Conservation (phyloP, 768 basidiomycete genomes). For the Goffeauzyma gilvescens region DNA sequence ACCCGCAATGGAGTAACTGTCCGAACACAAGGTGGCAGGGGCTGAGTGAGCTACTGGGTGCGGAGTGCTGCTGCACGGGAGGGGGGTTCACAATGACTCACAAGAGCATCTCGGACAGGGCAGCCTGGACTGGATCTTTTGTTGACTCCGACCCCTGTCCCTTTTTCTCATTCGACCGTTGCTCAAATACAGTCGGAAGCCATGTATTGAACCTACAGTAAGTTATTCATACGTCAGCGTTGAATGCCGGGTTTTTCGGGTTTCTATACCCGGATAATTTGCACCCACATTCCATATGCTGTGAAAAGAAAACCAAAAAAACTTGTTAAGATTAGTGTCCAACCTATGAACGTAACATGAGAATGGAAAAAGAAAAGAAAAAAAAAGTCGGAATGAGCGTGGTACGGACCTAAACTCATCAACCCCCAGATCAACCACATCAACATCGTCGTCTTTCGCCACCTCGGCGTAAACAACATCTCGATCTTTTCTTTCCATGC, state of each 20-base stretch:
- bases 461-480: conserved; percentile 24
- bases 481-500: conserved; percentile 18
- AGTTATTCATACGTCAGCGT: conserved; percentile 6
- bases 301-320: no score
- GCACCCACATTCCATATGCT: conserved; percentile 5
- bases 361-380: background rate
- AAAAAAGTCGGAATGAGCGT: background rate
- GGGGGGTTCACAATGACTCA: conserved; percentile 1
- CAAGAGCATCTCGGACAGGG: conserved; percentile 24
- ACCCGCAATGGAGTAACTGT: conserved; percentile 18
- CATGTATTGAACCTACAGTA: conserved; percentile 31
- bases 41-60: background rate
- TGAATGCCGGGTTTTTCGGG: background rate
- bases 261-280: background rate
- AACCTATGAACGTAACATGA: no score
- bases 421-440: conserved; percentile 32
- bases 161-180: conserved; percentile 19
- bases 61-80: background rate
- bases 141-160: conserved; percentile 22
- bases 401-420: conserved; percentile 24
- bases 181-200: conserved; percentile 28
- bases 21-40: background rate
- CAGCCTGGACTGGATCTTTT: no score
- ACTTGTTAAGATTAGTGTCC: no score
- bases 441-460: conserved; percentile 27